phyloP scores from a whole-genome alignment of 192 early-diverging fungal genomes.

The Entrophospora sp. region DNA sequence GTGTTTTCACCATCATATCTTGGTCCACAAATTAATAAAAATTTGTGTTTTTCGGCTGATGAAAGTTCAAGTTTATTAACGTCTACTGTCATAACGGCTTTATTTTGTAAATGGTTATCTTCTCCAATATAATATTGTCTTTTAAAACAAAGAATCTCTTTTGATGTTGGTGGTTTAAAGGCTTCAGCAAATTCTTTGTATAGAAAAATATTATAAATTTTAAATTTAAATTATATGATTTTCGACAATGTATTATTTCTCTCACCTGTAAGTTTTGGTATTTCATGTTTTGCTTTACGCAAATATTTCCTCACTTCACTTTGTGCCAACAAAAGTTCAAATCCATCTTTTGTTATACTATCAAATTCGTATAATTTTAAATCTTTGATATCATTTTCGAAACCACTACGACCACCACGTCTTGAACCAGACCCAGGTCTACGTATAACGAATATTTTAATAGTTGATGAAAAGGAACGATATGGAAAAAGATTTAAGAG shows the following conservation, averaged over 20 bases:
- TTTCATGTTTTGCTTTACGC: constrained; percentile 46
- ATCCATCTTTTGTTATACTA: constrained; percentile 46
- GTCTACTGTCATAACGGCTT: constrained; percentile 44
- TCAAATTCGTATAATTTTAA: constrained; percentile 46
- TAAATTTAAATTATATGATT: not conserved
- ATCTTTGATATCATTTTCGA: constrained; percentile 31
- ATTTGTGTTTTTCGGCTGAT: constrained; percentile 44
- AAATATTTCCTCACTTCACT: constrained; percentile 47
- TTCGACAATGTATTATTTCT: not conserved
- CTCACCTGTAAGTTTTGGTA: constrained; percentile 51
- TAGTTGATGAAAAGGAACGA: not conserved
- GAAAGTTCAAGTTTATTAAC: constrained; percentile 33
- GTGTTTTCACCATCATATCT: constrained; percentile 43
- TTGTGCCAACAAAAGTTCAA: constrained; percentile 39
- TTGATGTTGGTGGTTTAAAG: constrained; percentile 37
- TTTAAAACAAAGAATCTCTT: constrained; percentile 43
- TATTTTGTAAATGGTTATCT: constrained; percentile 38
- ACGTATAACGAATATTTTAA: not conserved
- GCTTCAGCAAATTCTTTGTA: constrained; percentile 40
- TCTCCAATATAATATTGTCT: constrained; percentile 43
- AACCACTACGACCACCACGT: not conserved
- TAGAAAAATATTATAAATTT: not conserved
- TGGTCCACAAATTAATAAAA: constrained; percentile 50
- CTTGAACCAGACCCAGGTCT: not conserved
- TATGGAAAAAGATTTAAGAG: too few species aligned